A percentile compares a stretch with the other conserved stretches of the same genome.
These are phyloP conservation scores for Bassia scoparia DNA, from an alignment of 148 eudicot species.

Conservation along the genomic window DNA sequence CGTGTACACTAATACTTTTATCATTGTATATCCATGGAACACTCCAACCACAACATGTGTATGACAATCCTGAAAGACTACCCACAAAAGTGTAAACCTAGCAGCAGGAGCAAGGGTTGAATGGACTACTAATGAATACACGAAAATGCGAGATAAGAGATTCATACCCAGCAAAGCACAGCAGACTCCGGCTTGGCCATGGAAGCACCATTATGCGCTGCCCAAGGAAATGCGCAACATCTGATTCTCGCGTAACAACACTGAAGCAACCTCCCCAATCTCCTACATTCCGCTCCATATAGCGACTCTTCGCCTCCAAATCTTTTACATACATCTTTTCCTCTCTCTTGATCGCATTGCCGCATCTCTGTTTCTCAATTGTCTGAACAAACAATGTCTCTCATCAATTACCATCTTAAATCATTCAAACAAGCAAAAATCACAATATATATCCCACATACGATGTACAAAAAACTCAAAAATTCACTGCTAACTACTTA, in stretches of 20 bases:
- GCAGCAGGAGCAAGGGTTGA: background rate
- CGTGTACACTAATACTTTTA: too few relatives aligned
- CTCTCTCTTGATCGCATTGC: conserved; percentile 94
- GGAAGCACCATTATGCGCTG: conserved; percentile 62
- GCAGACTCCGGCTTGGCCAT: conserved; percentile 99
- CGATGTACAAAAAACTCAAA: too few relatives aligned
- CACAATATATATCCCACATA: too few relatives aligned
- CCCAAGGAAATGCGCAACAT: conserved; percentile 72
- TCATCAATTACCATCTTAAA: background rate
- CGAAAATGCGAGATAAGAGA: background rate
- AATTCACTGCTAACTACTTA: too few relatives aligned
- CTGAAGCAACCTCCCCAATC: conserved; percentile 78
- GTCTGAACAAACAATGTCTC: conserved; percentile 39
- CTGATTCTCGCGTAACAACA: conserved; percentile 86
- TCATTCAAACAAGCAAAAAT: background rate
- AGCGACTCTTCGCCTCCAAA: conserved; percentile 79
- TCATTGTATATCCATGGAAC: too few relatives aligned
- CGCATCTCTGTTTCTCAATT: conserved; percentile 84
- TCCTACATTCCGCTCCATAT: conserved; percentile 81
- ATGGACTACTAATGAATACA: background rate
- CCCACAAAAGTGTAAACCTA: background rate
- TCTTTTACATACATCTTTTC: conserved; percentile 81
- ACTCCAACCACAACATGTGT: background rate
- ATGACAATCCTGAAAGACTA: background rate
- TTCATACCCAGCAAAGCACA: conserved; percentile 92